Evolutionary conservation across 2,329 filamentous ascomycete genomes (phyloP), one percentile per base, ranked within the genome.

Genomic region (Ceratocystis eucalypticola): DNA sequence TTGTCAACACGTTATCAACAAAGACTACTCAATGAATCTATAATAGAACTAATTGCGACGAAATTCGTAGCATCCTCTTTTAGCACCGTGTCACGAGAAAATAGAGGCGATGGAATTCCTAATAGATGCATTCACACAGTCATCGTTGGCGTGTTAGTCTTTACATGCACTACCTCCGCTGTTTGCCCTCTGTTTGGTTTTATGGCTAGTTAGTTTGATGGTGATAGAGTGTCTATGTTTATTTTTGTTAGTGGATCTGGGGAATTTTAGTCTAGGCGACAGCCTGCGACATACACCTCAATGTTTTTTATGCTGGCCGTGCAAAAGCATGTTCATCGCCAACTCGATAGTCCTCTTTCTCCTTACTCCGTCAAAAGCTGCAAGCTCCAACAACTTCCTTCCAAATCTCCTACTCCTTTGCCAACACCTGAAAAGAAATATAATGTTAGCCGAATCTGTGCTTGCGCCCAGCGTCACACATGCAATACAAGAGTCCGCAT

Each of bases 361-460:
- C 48, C 37, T 41, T 28, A 10, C 20, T 28, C 48, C 20, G 7
- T 25, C 6, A 3, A 50, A 50, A 50, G 53, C 53, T 57, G 25
- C 20, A 28, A 25, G 33, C 33, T 37, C 33, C 15, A 33, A 57
- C 28, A 25, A 25, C 22, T 3, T 6, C 55, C 12, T 59, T 30
- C 37, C 15, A 10, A 7, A 10, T 12, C 12, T 55, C 45, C 25
- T 66, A 50, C 46, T 66, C 66, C 53, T 37, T 53, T 28, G 62
- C 66, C 25, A 67, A 45, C 41, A 67, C 66, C 66, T 67, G 45
- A 30, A 61, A 64, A 53, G 61, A 20, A 48, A 22, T 30, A n/a
- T 30, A 28, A 25, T 25, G 22, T 63, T 33, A 63, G 44, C 22
- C 3, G 5, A 22, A n/a, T 28, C 48, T 15, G 48, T 25, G 25